These are phyloP conservation scores for Aspergillus fijiensis DNA, from an alignment of 2,329 filamentous ascomycete species.

Conservation along the genomic window DNA sequence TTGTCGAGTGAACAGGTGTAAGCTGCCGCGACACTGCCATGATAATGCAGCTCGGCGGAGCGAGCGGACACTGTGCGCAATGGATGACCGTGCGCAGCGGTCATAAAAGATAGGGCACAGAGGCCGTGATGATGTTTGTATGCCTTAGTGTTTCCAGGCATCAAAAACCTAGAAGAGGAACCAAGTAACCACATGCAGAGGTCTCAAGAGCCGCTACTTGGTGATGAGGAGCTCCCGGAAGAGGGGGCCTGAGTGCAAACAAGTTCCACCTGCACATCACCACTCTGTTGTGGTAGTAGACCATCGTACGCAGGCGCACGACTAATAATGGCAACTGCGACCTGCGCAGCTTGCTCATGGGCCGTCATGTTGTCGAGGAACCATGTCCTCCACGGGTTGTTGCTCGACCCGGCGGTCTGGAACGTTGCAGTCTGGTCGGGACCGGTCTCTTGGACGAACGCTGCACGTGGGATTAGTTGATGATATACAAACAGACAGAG, in stretches of 20 bases:
- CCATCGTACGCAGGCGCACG: conserved; percentile 32
- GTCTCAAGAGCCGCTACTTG: conserved; percentile 10
- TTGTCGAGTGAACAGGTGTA: too few species aligned
- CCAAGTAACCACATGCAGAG: background rate
- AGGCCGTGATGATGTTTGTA: background rate
- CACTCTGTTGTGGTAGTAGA: conserved; percentile 20
- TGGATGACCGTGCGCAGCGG: too few species aligned
- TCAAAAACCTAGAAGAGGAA: background rate
- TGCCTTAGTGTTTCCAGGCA: background rate
- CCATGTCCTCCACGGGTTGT: conserved; percentile 38
- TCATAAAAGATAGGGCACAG: background rate
- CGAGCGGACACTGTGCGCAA: too few species aligned
- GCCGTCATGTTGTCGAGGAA: conserved; percentile 36
- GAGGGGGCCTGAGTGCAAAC: conserved; percentile 39
- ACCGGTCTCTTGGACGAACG: conserved; percentile 34
- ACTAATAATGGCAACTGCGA: conserved; percentile 40
- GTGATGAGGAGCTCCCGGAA: conserved; percentile 22
- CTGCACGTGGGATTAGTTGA: conserved; percentile 19
- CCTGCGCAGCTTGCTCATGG: conserved; percentile 34
- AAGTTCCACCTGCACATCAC: conserved; percentile 38
- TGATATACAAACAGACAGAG: background rate
- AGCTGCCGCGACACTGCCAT: too few species aligned
- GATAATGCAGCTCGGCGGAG: too few species aligned
- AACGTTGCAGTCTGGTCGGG: conserved; percentile 27
- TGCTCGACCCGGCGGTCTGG: conserved; percentile 29